Evolutionary conservation across 2,329 filamentous ascomycete genomes (phyloP).

Genomic region (Ambrosiella xylebori): DNA sequence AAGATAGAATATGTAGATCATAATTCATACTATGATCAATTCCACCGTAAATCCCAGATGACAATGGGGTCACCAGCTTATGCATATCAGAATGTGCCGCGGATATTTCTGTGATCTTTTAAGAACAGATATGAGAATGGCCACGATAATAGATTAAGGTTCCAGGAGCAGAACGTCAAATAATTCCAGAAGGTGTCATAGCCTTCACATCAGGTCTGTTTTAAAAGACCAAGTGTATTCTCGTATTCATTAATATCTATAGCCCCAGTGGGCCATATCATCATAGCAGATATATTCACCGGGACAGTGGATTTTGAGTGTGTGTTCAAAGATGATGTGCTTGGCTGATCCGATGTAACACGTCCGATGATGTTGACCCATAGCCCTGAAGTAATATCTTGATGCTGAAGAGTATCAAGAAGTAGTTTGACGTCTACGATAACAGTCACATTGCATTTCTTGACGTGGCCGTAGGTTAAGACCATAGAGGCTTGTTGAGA

Average conservation of each 20-base stretch:
- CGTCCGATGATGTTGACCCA: conserved; percentile 89
- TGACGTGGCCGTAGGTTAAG: conserved; percentile 51
- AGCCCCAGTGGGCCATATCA: conserved; percentile 61
- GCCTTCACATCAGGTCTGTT: background rate
- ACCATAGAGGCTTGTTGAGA: conserved; percentile 41
- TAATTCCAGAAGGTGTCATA: too few species aligned
- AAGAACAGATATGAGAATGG: too few species aligned
- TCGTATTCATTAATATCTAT: conserved; percentile 59
- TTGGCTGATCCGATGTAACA: conserved; percentile 25
- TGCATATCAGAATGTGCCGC: too few species aligned
- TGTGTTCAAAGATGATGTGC: background rate
- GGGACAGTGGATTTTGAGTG: background rate
- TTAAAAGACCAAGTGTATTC: conserved; percentile 16
- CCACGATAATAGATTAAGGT: too few species aligned
- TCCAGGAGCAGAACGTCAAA: too few species aligned
- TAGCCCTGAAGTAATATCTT: conserved; percentile 53
- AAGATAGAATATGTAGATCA: too few species aligned
- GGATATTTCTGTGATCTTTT: too few species aligned
- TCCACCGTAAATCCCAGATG: too few species aligned
- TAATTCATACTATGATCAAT: too few species aligned
- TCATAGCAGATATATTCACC: conserved; percentile 31
- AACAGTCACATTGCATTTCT: conserved; percentile 28
- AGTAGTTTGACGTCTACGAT: conserved; percentile 56
- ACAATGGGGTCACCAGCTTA: too few species aligned
- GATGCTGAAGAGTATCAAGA: conserved; percentile 43